Percentiles rank a stretch among this genome's conserved stretches.
phyloP scores from a whole-genome alignment of 2,329 filamentous ascomycete species.

The Phoma sp. region DNA sequence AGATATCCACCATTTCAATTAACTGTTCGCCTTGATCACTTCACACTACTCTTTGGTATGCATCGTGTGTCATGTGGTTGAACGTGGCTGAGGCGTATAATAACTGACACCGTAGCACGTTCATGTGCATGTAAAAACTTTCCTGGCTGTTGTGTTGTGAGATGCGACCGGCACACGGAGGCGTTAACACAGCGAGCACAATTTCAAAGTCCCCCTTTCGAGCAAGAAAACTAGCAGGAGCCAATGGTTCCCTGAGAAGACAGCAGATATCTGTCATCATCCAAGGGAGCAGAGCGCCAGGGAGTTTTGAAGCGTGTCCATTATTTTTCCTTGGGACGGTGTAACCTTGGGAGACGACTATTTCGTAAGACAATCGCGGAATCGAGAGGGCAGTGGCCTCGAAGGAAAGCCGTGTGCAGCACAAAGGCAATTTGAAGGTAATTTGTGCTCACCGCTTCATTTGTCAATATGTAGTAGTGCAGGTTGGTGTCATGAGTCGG shows the following conservation, averaged over 20 bases:
- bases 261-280: not conserved
- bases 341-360: conserved; percentile 14
- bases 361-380: conserved; percentile 4
- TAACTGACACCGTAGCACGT: not conserved
- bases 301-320: conserved; percentile 12
- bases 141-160: not conserved
- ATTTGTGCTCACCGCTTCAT: not conserved
- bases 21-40: not conserved
- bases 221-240: not conserved
- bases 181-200: not conserved
- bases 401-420: not conserved
- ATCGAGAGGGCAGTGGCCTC: not conserved
- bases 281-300: conserved; percentile 14
- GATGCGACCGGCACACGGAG: not conserved
- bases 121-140: not conserved
- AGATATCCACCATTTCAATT: not conserved
- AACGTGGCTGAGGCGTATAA: not conserved
- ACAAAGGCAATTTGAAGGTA: not conserved
- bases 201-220: not conserved
- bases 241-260: not conserved
- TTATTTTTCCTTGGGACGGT: conserved; percentile 17
- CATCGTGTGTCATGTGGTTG: not conserved
- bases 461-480: not conserved
- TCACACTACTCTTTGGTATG: too few relatives aligned
- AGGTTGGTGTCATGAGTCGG: conserved; percentile 1